Percentiles rank a stretch among this genome's conserved stretches.
Evolutionary conservation across 2,329 filamentous ascomycete species (phyloP).

Genomic region (Aspergillus novoparasiticus): DNA sequence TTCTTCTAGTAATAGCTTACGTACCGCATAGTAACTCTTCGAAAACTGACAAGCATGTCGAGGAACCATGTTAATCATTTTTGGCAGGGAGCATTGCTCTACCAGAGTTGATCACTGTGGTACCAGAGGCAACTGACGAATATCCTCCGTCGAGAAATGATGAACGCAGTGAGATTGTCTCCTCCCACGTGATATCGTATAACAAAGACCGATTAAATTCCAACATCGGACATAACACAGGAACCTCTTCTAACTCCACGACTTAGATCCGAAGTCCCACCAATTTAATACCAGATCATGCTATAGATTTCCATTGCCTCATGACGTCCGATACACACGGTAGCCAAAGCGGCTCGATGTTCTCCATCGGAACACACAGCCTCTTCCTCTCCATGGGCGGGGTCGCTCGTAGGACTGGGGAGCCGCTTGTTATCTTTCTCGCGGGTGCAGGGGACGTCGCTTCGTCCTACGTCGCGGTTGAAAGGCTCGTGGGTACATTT

Average conservation of each 20-base stretch:
- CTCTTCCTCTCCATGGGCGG: constrained; percentile 35
- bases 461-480: constrained; percentile 36
- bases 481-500: constrained; percentile 31
- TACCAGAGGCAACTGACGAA: neutral
- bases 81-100: neutral
- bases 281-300: neutral
- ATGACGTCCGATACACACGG: neutral
- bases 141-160: neutral
- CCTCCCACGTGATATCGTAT: neutral
- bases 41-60: neutral
- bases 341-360: constrained; percentile 10
- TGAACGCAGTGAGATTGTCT: neutral
- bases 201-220: neutral
- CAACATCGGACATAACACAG: neutral
- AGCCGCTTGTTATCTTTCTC: constrained; percentile 38
- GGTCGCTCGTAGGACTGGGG: constrained; percentile 17
- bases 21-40: neutral
- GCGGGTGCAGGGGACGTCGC: constrained; percentile 40
- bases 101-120: neutral
- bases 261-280: neutral
- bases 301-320: neutral
- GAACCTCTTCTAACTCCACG: neutral
- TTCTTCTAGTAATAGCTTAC: neutral
- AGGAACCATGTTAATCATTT: neutral
- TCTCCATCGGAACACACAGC: constrained; percentile 36